Evolutionary conservation across 148 eudicot species (phyloP), one percentile per base, ranked within the genome.

Genomic region (Vaccinium myrtillus): DNA sequence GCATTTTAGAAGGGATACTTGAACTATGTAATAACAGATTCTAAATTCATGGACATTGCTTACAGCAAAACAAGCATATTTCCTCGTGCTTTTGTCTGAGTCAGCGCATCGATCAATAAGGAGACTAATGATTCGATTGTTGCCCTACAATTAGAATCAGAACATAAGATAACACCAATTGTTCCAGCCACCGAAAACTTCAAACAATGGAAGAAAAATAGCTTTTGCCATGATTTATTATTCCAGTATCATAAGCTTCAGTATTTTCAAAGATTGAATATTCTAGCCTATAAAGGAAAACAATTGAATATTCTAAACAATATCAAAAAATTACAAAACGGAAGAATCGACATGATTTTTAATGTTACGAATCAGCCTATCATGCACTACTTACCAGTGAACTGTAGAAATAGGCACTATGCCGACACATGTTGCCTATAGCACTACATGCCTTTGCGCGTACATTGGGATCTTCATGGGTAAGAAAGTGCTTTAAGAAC

Each of bases 41-140:
- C 21, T 6, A 36, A 12, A 71, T 19, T 48, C 63, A 36, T 36
- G 18, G 18, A 84, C 59, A 73, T 32, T 85, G 48, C 94, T 91
- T 92, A 97, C 99, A 74, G 98, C 98, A 90, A 97, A 97, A 89
- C 98, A 97, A 79, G 98, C 98, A 90, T 93, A 97, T 88, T 97
- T 97, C 86, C 98, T 86, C 18, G 99, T 95, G 75, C 98, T 90
- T 87, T 89, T 93, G 92, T 97, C 99, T 58, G 92, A 88, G 86
- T 97, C 99, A 81, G 93, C 89, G 71, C 98, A 95, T 83, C 98
- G 93, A 79, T 95, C 99, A 79, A 97, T 89, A 77, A 97, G 92
- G 75, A 90, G 90, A 87, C 87, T 74, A 77, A 97, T 86, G 84
- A 97, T 90, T 19, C 86, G 84, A 84, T 93, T 92, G 69, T 89